Evolutionary conservation across 371 early-diverging fungal species (phyloP), one percentile per base, ranked within the genome.

Genomic region (Apophysomyces ossiformis): DNA sequence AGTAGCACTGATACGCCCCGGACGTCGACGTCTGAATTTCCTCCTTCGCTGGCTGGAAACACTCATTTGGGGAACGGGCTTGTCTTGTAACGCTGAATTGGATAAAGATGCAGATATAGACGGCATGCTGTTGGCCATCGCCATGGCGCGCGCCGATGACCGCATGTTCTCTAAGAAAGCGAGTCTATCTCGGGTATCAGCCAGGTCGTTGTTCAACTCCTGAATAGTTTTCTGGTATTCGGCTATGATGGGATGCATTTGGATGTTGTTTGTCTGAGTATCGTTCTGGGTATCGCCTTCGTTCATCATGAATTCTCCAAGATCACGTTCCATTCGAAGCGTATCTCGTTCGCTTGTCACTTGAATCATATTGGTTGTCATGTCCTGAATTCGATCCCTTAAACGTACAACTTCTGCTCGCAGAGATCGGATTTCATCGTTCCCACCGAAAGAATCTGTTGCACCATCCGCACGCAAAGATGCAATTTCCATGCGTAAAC

Each of bases 401-500:
- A 87, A 71, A 12, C 85, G 79, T 0, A 75, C 61, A 12, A 85
- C 79, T 71, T 88, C 86, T 50, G 76, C 64, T 32, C 74, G 69
- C 18, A 85, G 68, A 1, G 79, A 71, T 18, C 77, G 74, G 43
- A 82, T 79, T 65, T 86, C 86, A 36, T 83, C 84, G 13, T 15
- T 37, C 13, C 66, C 66, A 5, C 66, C 64, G 35, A 72, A 74
- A 12, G 71, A 77, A 35, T 76, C 77, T 4, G 63, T 64, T 16
- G 4, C 67, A 60, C 77, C 78, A 69, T 79, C 79, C 7, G 78
- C 72, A 45, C 87, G 74, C 36, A 87, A 71, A 5, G 79, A 69
- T 5, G 79, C 75, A 54, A 92, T 82, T 65, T 92, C 89, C 69
- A 80, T 79, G 66, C 86, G 86, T 60, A 93, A 84, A n/a, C 87